Base-by-base conservation (phyloP, 257 asterid genomes). In the Haberlea rhodopensis region DNA sequence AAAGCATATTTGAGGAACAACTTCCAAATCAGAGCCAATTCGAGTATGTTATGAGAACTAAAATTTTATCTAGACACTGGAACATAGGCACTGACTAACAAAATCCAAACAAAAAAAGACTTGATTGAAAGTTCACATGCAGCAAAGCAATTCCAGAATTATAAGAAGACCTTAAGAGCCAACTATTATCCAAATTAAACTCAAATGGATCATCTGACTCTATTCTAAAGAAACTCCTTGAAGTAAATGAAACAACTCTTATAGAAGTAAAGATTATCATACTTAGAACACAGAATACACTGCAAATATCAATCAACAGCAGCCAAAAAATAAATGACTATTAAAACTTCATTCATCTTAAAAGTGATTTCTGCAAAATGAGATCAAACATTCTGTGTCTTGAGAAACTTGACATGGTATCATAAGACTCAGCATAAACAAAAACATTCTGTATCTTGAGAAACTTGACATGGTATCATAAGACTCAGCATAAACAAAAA, bases 171-270 rank as follows among this genome's bases (percentile, higher is more conserved):
- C 22, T 37, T 16, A 10, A 37, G 5, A 8, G 55, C 32, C 65
- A 27, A 57, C 46, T 19, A 8, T 9, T 23, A 40, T 15, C 46
- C 26, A 32, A 66, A 23, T 19, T 28, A 15, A 56, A 67, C 10
- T 26, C 16, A 5, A 59, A 7, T 67, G 26, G 18, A 28, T 24
- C 28, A 16, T 49, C 57, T 26, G 11, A 46, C 19, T 3, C 48
- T 22, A 31, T 16, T 29, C 67, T 59, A 11, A 46, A 60, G 58
- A n/a, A 52, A 69, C 32, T 20, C 46, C 26, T 28, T 51, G 23
- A 23, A n/a, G 21, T 9, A 23, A 31, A 32, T 49, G 22, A 19
- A 16, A 18, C 5, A 45, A 8, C 22, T 20, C 23, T 49, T 22
- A 3, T 29, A 48, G 48, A 19, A 46, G 16, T 25, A 29, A 29